Evolutionary conservation across 805 yeast species (phyloP), one percentile per base, ranked within the genome.

Genomic region (Lipomyces yamadae): DNA sequence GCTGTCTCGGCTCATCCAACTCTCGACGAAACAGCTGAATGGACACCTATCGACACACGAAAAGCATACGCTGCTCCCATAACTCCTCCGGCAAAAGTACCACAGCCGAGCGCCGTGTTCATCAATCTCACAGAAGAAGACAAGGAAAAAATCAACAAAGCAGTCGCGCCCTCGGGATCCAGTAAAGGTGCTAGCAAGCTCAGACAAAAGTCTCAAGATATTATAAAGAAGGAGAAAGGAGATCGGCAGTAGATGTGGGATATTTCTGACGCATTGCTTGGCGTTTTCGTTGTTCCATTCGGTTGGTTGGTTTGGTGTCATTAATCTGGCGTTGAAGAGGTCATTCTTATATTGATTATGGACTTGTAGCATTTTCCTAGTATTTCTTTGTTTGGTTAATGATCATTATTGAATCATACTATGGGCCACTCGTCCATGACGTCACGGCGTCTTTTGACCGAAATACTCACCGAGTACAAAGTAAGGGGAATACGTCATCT

Each of bases 91-190:
- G 3, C 48, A 15, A 15, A 10, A 42, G n/a, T 15, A 24, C 15
- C 48, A 42, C 15, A 24, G 2, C 48, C 48, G 10, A 24, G 18
- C 15, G 48, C 48, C 10, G 48, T 42, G 24, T 59, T 59, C 34
- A 58, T 59, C 24, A 59, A 59, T 50, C 52, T 54, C 34, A 59
- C 62, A 18, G 37, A 39, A 11, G 39, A 18, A 18, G 62, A 59
- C 35, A 30, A 48, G 32, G 62, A 55, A 39, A 11, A n/a, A 8
- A 59, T 59, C 62, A 30, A 45, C 37, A 59, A 54, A n/a, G 62
- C 53, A 7, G 62, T 59, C n/a, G 62, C 62, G 11, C 62, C 60
- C 7, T 52, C 61, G 11, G 62, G 62, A 24, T 59, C 62, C 11
- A 33, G 29, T 45, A 48, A 35, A 48, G 18, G 24, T 1, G 24